These are phyloP conservation scores for Mallotus japonicus DNA, from an alignment of 441 rosid species.

Conservation along the genomic window DNA sequence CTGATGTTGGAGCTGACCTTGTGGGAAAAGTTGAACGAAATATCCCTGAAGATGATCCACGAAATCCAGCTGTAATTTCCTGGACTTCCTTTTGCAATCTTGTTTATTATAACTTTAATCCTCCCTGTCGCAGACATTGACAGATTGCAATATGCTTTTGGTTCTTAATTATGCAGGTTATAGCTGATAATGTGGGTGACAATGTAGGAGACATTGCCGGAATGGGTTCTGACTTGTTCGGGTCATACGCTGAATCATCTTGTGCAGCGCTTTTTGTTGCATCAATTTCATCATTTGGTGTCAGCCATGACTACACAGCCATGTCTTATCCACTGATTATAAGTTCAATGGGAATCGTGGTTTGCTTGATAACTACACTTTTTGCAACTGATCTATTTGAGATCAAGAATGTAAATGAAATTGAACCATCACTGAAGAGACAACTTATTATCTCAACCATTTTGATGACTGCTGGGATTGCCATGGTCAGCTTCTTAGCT, in stretches of 20 bases:
- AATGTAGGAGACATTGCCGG: conserved; percentile 70
- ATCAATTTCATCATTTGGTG: conserved; percentile 57
- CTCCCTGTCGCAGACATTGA: neutral
- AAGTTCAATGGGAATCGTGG: conserved; percentile 56
- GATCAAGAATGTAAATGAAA: conserved; percentile 48
- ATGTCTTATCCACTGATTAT: conserved; percentile 60
- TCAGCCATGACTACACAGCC: conserved; percentile 46
- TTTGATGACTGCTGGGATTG: conserved; percentile 62
- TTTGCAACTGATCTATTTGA: conserved; percentile 60
- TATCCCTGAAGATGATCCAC: conserved; percentile 34
- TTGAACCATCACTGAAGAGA: conserved; percentile 57
- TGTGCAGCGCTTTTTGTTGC: conserved; percentile 71
- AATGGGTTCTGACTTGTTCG: conserved; percentile 63
- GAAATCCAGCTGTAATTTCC: conserved; percentile 39
- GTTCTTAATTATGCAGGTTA: conserved; percentile 40
- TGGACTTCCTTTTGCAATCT: neutral
- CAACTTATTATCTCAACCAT: conserved; percentile 64
- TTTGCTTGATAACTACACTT: conserved; percentile 60
- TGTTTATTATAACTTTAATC: neutral
- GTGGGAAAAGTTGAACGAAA: conserved; percentile 33
- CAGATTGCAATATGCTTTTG: neutral
- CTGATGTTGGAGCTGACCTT: conserved; percentile 36
- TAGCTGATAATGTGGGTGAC: conserved; percentile 69
- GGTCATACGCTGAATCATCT: conserved; percentile 61
- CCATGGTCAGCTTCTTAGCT: conserved; percentile 45